phyloP scores from a whole-genome alignment of 441 rosid species.

The Gossypium gossypioides region DNA sequence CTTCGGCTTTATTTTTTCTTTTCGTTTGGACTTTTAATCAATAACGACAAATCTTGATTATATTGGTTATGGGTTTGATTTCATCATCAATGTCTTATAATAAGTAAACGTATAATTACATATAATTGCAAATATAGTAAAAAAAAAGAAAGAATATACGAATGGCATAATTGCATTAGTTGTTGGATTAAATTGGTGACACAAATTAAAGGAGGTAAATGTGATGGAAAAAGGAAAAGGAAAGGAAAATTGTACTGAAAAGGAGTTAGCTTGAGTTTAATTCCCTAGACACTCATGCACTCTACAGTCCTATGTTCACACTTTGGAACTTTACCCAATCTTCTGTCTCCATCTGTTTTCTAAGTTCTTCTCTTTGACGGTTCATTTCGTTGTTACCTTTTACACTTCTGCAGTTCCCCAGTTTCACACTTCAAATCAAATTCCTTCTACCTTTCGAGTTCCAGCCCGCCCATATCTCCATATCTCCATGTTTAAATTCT shows the following conservation, averaged over 20 bases:
- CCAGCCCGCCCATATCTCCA: not conserved
- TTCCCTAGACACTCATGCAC: not conserved
- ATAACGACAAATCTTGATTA: not conserved
- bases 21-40: not conserved
- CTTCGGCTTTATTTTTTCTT: not conserved
- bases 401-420: not conserved
- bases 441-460: not conserved
- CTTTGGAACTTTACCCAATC: conserved; percentile 2
- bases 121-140: too few species aligned
- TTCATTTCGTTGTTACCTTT: not conserved
- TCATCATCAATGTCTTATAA: too few species aligned
- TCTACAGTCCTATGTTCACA: not conserved
- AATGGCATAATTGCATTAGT: too few species aligned
- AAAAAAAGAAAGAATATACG: too few species aligned
- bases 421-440: not conserved
- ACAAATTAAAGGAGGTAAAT: too few species aligned
- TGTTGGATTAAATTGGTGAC: too few species aligned
- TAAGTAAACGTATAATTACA: too few species aligned
- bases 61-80: too few species aligned
- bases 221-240: not conserved
- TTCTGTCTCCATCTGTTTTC: not conserved
- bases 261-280: not conserved
- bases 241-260: not conserved
- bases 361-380: not conserved
- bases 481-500: not conserved